Base-by-base conservation (phyloP, 495 filamentous ascomycete genomes). In the Neurospora sp. region DNA sequence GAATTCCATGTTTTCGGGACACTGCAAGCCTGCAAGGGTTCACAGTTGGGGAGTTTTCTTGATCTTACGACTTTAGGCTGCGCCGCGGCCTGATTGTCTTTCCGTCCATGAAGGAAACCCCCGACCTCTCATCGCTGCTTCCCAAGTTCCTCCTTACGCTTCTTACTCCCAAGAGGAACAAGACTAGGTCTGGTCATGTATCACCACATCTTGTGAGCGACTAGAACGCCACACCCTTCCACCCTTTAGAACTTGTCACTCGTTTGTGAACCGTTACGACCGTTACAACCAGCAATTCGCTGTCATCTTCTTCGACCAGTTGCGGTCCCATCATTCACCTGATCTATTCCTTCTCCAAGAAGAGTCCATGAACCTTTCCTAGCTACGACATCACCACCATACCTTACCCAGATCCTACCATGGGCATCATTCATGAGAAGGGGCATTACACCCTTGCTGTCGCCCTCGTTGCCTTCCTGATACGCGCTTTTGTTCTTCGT, bases 371-470 rank as follows among this genome's bases (percentile, higher is more conserved):
- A 61, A 31, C 53, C 53, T 2, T 22, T 10, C 9, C 20, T 31
- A n/a, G 16, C 42, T n/a, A 35, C 27, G 27, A 61, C 27, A 65
- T 65, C 22, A 65, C 14, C 14, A 65, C 27, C 7, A 35, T 17
- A 65, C 27, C 14, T 65, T 17, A 65, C 27, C 14, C 35, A 35
- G 0, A 2, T 61, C 53, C 31, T 41, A 70, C 59, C 71, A 78
- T 78, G 76, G 71, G 73, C 4, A 48, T 79, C 69, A n/a, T 78
- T 31, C 48, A 72, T 14, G 71, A 75, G 2, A 42, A 68, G 22
- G 74, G 48, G 70, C 70, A 72, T 17, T 77, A 77, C 68, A 71
- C 75, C 48, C 2, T 76, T 8, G 72, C 61, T 14, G 70, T 44
- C 1, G 65, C 74, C 10, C 38, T 75, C 12, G 12, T 80, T 4